Evolutionary conservation across 495 filamentous ascomycete species (phyloP), one percentile per base, ranked within the genome.

Genomic region (Penicillium simplicissimum): DNA sequence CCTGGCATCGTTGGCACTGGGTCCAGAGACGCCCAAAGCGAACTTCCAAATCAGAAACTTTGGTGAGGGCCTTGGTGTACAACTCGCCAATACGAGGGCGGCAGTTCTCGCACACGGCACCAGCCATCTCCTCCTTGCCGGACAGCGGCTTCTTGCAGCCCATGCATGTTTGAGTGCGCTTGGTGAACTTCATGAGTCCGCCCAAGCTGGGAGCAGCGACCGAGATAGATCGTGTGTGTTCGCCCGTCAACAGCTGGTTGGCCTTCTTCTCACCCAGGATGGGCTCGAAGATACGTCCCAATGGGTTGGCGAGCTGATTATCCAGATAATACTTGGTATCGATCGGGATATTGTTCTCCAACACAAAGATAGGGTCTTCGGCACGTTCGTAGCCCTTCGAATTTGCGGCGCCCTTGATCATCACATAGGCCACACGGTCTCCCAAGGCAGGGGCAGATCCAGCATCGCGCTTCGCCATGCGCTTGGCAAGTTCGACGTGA

Each of bases 241-340:
- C 95, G 47, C 95, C 95, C 1, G 87, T 90, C 13, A 89, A 85
- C 31, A 99, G 81, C 49, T 90, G 88, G 37, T 85, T 86, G 21
- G 91, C 89, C 74, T 93, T 96, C 68, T 90, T 91, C 73, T 96
- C 93, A 9, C 95, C 95, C 4, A 98, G 80, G 56, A 98, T 97
- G 36, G 94, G 93, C 70, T 98, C 95, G 82, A 99, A 99, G 71
- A 99, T 99, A 69, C 95, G 87, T 8, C 88, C 87, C 0, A 99
- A 82, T 0, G 95, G 95, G 69, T 97, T 97, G 8, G 95, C 88
- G 7, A 99, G 89, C 74, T 99, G 95, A 73, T 99, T 98, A 67
- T 98, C 96, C 8, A 99, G 88, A 72, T 99, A 99, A 80, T 99
- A 99, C 72, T 90, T 96, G 3, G 96, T 97, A 76, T 99, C 95